Base-by-base conservation (phyloP, 164 flowering plant species). In the Brasenia schreberi region DNA sequence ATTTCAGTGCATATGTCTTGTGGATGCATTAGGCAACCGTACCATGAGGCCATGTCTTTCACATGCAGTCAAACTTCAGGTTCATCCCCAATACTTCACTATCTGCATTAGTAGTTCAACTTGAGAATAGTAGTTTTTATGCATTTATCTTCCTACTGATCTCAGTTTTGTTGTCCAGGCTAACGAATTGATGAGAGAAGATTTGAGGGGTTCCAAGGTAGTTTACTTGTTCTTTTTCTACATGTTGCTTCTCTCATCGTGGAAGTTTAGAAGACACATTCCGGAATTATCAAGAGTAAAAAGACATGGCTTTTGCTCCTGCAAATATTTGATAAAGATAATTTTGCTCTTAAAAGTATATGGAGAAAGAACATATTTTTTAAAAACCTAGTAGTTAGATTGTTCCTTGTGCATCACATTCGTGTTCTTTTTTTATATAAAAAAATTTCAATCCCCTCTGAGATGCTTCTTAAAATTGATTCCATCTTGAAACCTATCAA, bases 1-100 rank as follows among this genome's bases (percentile, higher is more conserved):
- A 33, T 33, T 11, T 43, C 81, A 94, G 98, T 94, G 98, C 74
- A 91, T 85, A 63, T 94, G 98, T 79, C 77, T 94, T 72, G 98
- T 94, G 73, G 98, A 94, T 81, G 90, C 69, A 14, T 78, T 71
- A 14, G 98, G 95, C 39, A 94, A 94, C 66, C 92, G 98, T 10
- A 94, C 98, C 43, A 90, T 94, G 98, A 74, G 97, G 42, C 97
- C 98, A 6, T 89, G 95, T 76, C 91, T 94, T 65, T 80, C 88
- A 23, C 77, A 63, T 79, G 91, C 97, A 44, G 92, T 83, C 49
- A 94, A 81, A 79, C 69, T 90, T 80, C 95, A 93, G 97, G 98
- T 90, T 68, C 64, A 56, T 65, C 27, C 43, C 7, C 14, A 7
- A 18, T 43, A 7, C 68, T 19, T 7, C 16, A 18, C 14, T 42